Evolutionary conservation across 2,329 filamentous ascomycete species (phyloP), one percentile per base, ranked within the genome.

Genomic region (Colletotrichum lindemuthianum): DNA sequence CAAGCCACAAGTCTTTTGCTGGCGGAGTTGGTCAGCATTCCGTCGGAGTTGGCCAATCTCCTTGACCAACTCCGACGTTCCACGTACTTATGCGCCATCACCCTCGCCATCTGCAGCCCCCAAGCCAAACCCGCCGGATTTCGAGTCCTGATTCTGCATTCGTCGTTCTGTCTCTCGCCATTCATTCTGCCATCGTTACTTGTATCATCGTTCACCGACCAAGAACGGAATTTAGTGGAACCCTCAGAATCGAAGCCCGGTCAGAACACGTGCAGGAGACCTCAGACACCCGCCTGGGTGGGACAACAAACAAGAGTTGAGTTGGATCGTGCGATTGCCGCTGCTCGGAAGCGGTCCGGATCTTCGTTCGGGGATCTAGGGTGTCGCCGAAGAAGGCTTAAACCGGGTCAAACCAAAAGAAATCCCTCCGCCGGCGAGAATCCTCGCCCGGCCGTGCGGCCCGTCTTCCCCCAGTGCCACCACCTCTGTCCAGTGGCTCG

Each of bases 101-200:
- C 34, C 56, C 60, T 60, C 56, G 12, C 39, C 33, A 45, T 44
- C 56, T 4, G 33, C 40, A 39, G 32, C 47, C 53, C 47, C 47
- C 1, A 40, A 8, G 9, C 55, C 44, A 65, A 65, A 40, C 16
- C 61, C 58, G 61, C 34, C 45, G 61, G 58, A 33, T 43, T 65
- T 65, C 61, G 45, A 9, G 12, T 15, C 6, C 39, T 34, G 16
- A 33, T 24, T 36, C 11, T 55, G 4, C 33, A 8, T 43, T 49
- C 33, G 24, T 53, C 16, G 34, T 51, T 40, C n/a, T 44, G 54
- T 52, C 53, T 39, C 33, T 16, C 49, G 50, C n/a, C 39, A 33
- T 24, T 4, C 45, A 32, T 52, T 40, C 47, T 36, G 34, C 12
- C 40, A 11, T 33, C 33, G 7, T 34, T 43, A 12, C n/a, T 32